Evolutionary conservation across 108 stramenopile species (phyloP).

Genomic region (Nitzschia sp.): DNA sequence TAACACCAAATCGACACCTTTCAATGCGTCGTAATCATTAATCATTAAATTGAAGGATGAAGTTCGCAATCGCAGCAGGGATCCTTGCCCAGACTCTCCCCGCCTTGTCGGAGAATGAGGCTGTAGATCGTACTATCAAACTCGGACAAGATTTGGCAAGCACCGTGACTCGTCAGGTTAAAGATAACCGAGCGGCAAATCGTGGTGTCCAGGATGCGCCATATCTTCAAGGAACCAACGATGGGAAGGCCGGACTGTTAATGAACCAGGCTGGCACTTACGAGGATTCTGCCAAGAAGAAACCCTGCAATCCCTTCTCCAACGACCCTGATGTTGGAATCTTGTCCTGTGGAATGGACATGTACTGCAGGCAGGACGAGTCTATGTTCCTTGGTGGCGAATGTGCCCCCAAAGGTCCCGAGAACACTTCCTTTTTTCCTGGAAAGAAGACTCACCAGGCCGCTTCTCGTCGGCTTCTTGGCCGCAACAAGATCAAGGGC

Average conservation of each 20-base stretch:
- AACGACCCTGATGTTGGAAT: conserved; percentile 10
- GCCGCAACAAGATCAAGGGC: not conserved
- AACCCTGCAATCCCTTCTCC: conserved; percentile 3
- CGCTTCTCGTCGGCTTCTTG: not conserved
- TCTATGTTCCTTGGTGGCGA: not conserved
- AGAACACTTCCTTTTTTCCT: not conserved
- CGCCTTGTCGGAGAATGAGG: not conserved
- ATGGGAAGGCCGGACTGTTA: not conserved
- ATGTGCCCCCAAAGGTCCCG: not conserved
- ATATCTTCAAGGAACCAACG: not conserved
- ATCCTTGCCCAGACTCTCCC: conserved; percentile 10
- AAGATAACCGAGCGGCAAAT: not conserved
- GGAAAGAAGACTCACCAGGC: not conserved
- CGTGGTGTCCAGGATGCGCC: not conserved
- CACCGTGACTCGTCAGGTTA: not conserved
- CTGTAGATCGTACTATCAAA: not conserved
- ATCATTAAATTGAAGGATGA: conserved; percentile 1
- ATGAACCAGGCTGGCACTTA: not conserved
- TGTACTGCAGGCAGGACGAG: not conserved
- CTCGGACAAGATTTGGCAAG: conserved; percentile 1
- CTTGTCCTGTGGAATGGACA: conserved; percentile 4
- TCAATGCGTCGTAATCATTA: not conserved
- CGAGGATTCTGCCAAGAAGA: not conserved
- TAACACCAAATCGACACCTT: no score
- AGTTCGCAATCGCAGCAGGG: conserved; percentile 6